Base-by-base conservation (phyloP, 352 stramenopile species). In the Phytophthora multivora region DNA sequence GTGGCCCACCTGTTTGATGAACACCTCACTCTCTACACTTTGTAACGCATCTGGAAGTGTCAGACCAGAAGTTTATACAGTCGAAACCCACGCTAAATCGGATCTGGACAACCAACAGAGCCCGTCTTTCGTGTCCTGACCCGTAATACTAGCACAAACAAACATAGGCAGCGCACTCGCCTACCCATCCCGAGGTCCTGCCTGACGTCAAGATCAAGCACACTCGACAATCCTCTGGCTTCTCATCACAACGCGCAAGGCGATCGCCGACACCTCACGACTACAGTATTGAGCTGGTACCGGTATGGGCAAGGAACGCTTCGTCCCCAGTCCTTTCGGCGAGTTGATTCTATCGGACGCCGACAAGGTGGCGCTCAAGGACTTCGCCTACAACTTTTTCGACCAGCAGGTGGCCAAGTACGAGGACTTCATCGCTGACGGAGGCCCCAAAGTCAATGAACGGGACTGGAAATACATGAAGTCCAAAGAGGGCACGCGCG, bases 341-440 rank as follows among this genome's bases (percentile, higher is more conserved):
- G 48, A 55, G 18, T 25, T 70, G 6, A 40, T 35, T 13, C 62
- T 70, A 21, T 45, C 62, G 0, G 33, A 54, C 0, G 28, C 40
- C 13, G 62, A 71, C 42, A 58, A 63, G 16, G 42, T 60, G 13
- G 47, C 57, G 25, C 40, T 73, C 23, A 48, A 54, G 31, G 40
- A 63, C 38, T 62, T 72, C n/a, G 41, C 49, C 28, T 58, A 72
- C 46, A 55, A 48, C 40, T 65, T 73, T 46, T 54, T 69, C 59
- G 42, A 73, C 15, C 28, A 45, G 11, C 47, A 69, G 40, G 55
- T 73, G 23, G 40, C n/a, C 31, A 77, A 79, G 23, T 84, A 76
- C 31, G 72, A 81, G 60, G 53, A 56, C 0, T 81, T 74, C 31
- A 63, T 64, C 25, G 59, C 59, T 8, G 46, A 63, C 2, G 55